phyloP scores from a whole-genome alignment of 352 stramenopile genomes.

The Paralagenidium karlingii region DNA sequence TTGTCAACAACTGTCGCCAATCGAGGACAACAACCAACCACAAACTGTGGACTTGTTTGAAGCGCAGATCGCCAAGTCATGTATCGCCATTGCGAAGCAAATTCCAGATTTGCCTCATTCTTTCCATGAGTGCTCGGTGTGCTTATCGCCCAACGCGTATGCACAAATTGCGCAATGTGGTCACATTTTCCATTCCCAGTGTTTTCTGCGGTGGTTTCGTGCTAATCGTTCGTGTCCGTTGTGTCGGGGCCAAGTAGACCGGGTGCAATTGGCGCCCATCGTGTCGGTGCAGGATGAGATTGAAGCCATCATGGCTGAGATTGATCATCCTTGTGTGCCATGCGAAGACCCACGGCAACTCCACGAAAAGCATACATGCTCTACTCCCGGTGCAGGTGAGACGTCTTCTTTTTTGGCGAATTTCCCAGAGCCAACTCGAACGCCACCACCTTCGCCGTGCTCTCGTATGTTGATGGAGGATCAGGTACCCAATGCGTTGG shows the following conservation, averaged over 20 bases:
- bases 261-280: constrained; percentile 33
- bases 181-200: constrained; percentile 69
- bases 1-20: too few relatives aligned
- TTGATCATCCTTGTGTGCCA: constrained; percentile 16
- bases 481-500: constrained; percentile 1
- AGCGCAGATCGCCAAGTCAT: constrained; percentile 46
- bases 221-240: constrained; percentile 59
- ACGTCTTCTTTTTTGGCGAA: too few relatives aligned
- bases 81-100: constrained; percentile 35
- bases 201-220: constrained; percentile 71
- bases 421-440: too few relatives aligned
- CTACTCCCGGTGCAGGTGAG: too few relatives aligned
- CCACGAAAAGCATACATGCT: too few relatives aligned
- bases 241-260: constrained; percentile 47
- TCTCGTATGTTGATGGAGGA: too few relatives aligned
- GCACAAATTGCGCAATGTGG: constrained; percentile 52
- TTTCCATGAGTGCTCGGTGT: constrained; percentile 59
- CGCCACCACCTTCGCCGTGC: too few relatives aligned
- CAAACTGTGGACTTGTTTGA: constrained; percentile 56
- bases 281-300: constrained; percentile 45
- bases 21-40: too few relatives aligned
- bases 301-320: constrained; percentile 65
- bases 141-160: constrained; percentile 53
- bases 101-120: constrained; percentile 27
- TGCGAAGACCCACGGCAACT: too few relatives aligned